Conservation (phyloP, 768 basidiomycete genomes). For the Suillus fuscotomentosus region DNA sequence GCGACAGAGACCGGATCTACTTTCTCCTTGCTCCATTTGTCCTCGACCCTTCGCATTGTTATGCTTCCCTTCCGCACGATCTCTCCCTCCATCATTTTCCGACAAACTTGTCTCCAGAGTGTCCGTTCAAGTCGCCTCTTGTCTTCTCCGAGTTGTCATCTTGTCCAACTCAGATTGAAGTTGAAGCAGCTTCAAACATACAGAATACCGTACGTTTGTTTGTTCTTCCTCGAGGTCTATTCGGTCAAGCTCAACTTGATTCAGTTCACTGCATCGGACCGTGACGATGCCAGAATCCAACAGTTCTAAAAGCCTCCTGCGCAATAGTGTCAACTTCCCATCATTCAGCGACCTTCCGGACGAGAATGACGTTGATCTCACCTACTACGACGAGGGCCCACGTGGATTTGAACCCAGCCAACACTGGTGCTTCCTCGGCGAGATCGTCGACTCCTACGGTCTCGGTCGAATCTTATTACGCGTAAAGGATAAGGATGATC, state of each 20-base stretch:
- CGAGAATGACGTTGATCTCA: slow-evolving; percentile 19
- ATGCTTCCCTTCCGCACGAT: too few relatives aligned
- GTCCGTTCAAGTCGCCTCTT: background rate
- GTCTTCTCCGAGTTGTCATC: background rate
- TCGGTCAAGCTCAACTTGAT: background rate
- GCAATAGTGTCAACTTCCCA: slow-evolving; percentile 23
- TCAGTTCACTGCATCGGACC: background rate
- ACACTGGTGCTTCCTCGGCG: slow-evolving; percentile 35
- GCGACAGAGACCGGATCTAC: background rate
- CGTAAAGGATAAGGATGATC: slow-evolving; percentile 25
- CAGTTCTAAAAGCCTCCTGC: background rate
- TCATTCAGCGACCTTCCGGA: slow-evolving; percentile 22
- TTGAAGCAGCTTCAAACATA: background rate
- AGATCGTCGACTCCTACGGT: slow-evolving; percentile 22
- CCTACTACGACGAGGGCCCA: background rate
- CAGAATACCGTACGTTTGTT: background rate
- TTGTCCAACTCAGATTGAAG: background rate
- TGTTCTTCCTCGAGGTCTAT: background rate
- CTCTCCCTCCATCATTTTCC: background rate
- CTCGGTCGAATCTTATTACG: slow-evolving; percentile 22
- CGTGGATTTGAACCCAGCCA: slow-evolving; percentile 8
- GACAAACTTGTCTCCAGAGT: background rate
- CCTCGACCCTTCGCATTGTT: too few relatives aligned
- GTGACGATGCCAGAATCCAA: background rate
- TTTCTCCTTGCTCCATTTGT: too few relatives aligned